Evolutionary conservation across 257 asterid genomes (phyloP).

Genomic region (Solanum etuberosum): DNA sequence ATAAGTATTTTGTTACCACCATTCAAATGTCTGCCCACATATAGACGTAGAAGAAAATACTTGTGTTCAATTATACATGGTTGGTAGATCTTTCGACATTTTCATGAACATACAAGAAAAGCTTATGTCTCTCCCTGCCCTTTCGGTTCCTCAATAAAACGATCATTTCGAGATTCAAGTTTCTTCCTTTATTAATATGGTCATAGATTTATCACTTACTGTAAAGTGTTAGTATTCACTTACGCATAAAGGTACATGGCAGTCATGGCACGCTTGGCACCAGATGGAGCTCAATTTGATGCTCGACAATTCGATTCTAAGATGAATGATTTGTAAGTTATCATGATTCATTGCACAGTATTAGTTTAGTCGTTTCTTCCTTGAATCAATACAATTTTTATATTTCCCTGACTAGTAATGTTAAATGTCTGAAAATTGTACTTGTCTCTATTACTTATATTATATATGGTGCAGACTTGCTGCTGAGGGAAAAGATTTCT

Average conservation of each 20-base stretch:
- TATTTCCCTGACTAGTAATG: no score
- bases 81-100: slow-evolving; percentile 3
- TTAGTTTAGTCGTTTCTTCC: neutral
- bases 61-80: slow-evolving; percentile 26
- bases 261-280: slow-evolving; percentile 64
- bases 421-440: neutral
- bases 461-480: slow-evolving; percentile 6
- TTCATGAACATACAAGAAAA: neutral
- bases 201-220: neutral
- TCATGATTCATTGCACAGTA: neutral
- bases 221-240: neutral
- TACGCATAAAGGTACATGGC: neutral
- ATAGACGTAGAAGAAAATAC: slow-evolving; percentile 44
- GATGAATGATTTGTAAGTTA: slow-evolving; percentile 58
- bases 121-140: neutral
- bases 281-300: slow-evolving; percentile 71
- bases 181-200: neutral
- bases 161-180: neutral
- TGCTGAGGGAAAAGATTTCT: slow-evolving; percentile 21
- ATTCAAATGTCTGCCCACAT: slow-evolving; percentile 12
- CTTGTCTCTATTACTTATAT: neutral
- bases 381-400: neutral
- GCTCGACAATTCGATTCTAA: slow-evolving; percentile 45
- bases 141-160: neutral
- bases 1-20: neutral